phyloP scores from a whole-genome alignment of 768 basidiomycete species.

The Clitopilus hobsonii region DNA sequence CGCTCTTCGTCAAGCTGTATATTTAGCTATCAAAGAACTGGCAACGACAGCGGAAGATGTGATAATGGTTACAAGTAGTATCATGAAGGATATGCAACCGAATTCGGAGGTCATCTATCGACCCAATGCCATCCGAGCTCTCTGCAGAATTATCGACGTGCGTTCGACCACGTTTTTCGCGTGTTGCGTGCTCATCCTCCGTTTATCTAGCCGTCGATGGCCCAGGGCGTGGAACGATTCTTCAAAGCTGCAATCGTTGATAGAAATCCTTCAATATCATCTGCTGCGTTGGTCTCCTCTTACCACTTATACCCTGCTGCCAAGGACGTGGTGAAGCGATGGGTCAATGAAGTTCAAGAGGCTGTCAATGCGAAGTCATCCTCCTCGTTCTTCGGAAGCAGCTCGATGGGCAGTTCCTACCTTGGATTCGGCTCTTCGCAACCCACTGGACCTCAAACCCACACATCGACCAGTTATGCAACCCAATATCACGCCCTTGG shows the following conservation, averaged over 20 bases:
- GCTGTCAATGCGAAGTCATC: constrained; percentile 87
- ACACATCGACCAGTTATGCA: constrained; percentile 87
- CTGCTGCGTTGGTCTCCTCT: constrained; percentile 93
- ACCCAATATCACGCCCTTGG: constrained; percentile 97
- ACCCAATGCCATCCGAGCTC: constrained; percentile 93
- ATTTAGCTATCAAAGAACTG: constrained; percentile 97
- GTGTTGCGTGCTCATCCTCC: constrained; percentile 2
- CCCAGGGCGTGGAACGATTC: constrained; percentile 97
- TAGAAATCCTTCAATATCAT: constrained; percentile 91
- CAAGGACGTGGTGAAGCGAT: constrained; percentile 94
- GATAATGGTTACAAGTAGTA: constrained; percentile 98
- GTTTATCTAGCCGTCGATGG: constrained; percentile 83
- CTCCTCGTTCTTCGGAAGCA: constrained; percentile 55
- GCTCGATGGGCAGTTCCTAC: constrained; percentile 50
- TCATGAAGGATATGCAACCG: constrained; percentile 99
- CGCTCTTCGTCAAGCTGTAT: constrained; percentile 95
- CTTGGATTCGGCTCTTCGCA: constrained; percentile 68
- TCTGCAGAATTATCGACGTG: constrained; percentile 97
- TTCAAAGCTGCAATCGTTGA: constrained; percentile 99
- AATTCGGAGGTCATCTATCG: constrained; percentile 98
- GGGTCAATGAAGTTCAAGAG: constrained; percentile 99
- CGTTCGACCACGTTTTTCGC: constrained; percentile 27
- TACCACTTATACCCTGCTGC: constrained; percentile 94
- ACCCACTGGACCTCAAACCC: constrained; percentile 61
- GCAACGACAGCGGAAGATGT: constrained; percentile 96